phyloP scores from a whole-genome alignment of 108 stramenopile genomes.

The Discostella stelligeroides region DNA sequence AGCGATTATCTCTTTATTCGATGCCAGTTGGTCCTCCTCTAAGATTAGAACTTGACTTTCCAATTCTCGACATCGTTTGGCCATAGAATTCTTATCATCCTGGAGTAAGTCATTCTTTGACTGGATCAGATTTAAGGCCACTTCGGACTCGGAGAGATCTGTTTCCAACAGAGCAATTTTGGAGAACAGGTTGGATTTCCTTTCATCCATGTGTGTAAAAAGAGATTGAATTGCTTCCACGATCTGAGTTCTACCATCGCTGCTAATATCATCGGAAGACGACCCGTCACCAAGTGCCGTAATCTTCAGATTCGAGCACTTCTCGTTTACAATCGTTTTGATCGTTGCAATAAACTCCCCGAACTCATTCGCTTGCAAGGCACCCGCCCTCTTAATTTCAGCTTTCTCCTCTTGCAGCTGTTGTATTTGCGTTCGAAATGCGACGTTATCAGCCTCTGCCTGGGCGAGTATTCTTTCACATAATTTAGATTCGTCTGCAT shows the following conservation, averaged over 20 bases:
- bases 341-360: slow-evolving; percentile 9
- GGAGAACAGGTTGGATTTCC: slow-evolving; percentile 16
- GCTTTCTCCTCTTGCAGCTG: slow-evolving; percentile 31
- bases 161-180: slow-evolving; percentile 21
- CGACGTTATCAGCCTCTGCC: slow-evolving; percentile 44
- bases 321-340: slow-evolving; percentile 14
- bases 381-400: slow-evolving; percentile 5
- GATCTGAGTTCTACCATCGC: slow-evolving; percentile 6
- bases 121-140: slow-evolving; percentile 30
- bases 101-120: slow-evolving; percentile 28
- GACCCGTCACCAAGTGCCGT: slow-evolving; percentile 9
- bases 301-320: slow-evolving; percentile 27
- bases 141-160: slow-evolving; percentile 24
- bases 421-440: slow-evolving; percentile 35
- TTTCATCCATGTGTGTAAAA: slow-evolving; percentile 27
- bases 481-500: slow-evolving; percentile 27
- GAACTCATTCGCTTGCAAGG: slow-evolving; percentile 19
- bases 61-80: slow-evolving; percentile 28
- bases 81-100: slow-evolving; percentile 30
- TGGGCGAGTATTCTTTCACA: slow-evolving; percentile 48
- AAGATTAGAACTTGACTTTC: slow-evolving; percentile 21
- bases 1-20: slow-evolving; percentile 30
- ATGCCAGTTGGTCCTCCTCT: slow-evolving; percentile 22
- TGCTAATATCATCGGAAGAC: neutral
- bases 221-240: slow-evolving; percentile 22